These are phyloP conservation scores for Cryptococcus sp. DNA, from an alignment of 1,284 basidiomycete genomes.

Conservation along the genomic window DNA sequence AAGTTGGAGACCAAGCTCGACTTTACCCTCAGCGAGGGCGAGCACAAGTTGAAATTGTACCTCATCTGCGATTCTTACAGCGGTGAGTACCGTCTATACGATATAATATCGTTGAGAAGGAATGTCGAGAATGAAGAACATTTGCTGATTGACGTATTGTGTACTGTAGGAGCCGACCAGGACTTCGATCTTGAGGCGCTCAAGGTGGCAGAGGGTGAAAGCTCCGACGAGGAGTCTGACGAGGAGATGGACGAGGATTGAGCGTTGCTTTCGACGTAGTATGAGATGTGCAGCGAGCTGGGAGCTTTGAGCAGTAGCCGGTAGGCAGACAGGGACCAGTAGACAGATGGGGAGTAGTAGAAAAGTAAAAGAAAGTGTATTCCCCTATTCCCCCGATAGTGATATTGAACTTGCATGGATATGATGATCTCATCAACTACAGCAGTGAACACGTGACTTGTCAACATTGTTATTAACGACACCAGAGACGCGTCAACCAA, in stretches of 20 bases:
- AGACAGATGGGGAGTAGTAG: too few species aligned
- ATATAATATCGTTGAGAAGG: not conserved
- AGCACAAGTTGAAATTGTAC: constrained; percentile 72
- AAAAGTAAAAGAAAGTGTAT: too few species aligned
- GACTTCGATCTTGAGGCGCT: constrained; percentile 78
- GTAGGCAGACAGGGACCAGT: too few species aligned
- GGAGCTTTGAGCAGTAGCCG: too few species aligned
- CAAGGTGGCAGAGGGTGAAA: constrained; percentile 83
- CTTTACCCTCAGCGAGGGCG: constrained; percentile 80
- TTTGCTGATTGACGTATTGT: not conserved
- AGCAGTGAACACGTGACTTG: too few species aligned
- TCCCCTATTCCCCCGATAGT: too few species aligned
- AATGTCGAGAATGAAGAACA: not conserved
- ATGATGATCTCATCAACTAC: too few species aligned
- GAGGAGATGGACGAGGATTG: constrained; percentile 59
- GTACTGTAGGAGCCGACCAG: constrained; percentile 66
- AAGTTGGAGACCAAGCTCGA: constrained; percentile 81
- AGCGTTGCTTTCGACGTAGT: not conserved
- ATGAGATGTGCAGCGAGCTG: too few species aligned
- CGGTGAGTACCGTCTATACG: constrained; percentile 51
- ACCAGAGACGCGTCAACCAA: too few species aligned
- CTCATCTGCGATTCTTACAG: constrained; percentile 91
- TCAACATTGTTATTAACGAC: too few species aligned
- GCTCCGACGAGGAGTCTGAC: constrained; percentile 69
- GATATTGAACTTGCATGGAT: too few species aligned